phyloP scores from a whole-genome alignment of 768 basidiomycete genomes.

The Pulveroboletus sp. region DNA sequence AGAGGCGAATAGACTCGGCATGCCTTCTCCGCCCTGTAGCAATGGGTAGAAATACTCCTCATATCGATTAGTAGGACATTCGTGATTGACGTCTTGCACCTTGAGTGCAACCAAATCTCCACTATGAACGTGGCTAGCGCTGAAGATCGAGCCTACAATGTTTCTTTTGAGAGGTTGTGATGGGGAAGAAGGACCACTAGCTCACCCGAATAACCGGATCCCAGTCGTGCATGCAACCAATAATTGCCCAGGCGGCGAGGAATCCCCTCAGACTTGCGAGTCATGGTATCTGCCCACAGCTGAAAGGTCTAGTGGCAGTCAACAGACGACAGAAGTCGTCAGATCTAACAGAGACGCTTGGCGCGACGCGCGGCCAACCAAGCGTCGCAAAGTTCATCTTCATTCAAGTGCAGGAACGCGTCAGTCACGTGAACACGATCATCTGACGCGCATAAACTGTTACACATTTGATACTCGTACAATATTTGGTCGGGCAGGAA shows the following conservation, averaged over 20 bases:
- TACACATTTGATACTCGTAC: slow-evolving; percentile 2
- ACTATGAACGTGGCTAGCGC: slow-evolving; percentile 53
- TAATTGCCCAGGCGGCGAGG: slow-evolving; percentile 53
- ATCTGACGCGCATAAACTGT: not conserved
- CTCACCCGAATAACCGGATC: slow-evolving; percentile 71
- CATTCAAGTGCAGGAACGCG: slow-evolving; percentile 10
- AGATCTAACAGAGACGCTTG: not conserved
- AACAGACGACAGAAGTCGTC: not conserved
- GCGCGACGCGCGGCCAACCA: slow-evolving; percentile 5
- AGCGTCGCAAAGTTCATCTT: slow-evolving; percentile 2
- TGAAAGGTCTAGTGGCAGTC: not conserved
- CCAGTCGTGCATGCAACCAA: slow-evolving; percentile 53
- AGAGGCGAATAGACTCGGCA: slow-evolving; percentile 66
- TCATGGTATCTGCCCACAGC: slow-evolving; percentile 10
- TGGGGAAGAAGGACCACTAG: not conserved
- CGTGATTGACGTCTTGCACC: slow-evolving; percentile 62
- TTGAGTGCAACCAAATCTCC: slow-evolving; percentile 67
- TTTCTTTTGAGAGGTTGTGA: not conserved
- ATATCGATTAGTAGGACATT: slow-evolving; percentile 72
- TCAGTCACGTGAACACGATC: slow-evolving; percentile 23
- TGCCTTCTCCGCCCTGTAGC: slow-evolving; percentile 66
- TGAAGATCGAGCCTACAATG: slow-evolving; percentile 64
- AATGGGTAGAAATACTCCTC: slow-evolving; percentile 66
- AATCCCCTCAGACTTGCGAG: slow-evolving; percentile 9
- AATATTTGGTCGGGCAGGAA: not conserved